Conservation (phyloP, 495 filamentous ascomycete genomes). For the Penicillium soppii region DNA sequence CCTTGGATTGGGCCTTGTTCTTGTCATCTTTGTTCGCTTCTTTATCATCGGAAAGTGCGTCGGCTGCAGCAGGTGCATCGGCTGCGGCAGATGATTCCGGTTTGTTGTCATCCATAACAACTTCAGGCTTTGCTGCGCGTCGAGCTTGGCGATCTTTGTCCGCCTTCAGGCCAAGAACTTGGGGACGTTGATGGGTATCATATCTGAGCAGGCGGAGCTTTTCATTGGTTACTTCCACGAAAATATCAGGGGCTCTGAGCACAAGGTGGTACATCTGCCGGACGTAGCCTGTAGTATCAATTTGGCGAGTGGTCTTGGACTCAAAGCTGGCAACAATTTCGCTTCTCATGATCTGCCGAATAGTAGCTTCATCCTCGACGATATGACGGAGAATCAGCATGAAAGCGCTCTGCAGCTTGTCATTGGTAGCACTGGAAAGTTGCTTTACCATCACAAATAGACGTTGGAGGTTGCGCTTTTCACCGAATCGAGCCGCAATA, state of each 20-base stretch:
- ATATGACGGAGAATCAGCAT: conserved; percentile 90
- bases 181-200: conserved; percentile 57
- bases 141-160: conserved; percentile 35
- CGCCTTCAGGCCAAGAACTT: conserved; percentile 59
- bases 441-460: conserved; percentile 95
- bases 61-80: conserved; percentile 28
- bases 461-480: conserved; percentile 84
- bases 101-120: conserved; percentile 28
- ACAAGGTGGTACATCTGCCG: conserved; percentile 79
- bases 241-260: conserved; percentile 79
- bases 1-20: conserved; percentile 63
- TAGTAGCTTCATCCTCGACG: conserved; percentile 86
- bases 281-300: conserved; percentile 71
- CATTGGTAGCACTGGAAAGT: conserved; percentile 71
- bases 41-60: conserved; percentile 46
- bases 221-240: conserved; percentile 88
- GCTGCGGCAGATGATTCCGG: conserved; percentile 25
- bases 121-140: conserved; percentile 30
- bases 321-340: conserved; percentile 80
- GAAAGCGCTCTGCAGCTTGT: conserved; percentile 74
- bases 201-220: conserved; percentile 68
- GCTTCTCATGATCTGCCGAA: conserved; percentile 88
- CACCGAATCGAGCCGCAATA: conserved; percentile 71
- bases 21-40: conserved; percentile 58
- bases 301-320: conserved; percentile 57